Conservation (phyloP, 176 grass and related monocot species). For the Avena insularis region DNA sequence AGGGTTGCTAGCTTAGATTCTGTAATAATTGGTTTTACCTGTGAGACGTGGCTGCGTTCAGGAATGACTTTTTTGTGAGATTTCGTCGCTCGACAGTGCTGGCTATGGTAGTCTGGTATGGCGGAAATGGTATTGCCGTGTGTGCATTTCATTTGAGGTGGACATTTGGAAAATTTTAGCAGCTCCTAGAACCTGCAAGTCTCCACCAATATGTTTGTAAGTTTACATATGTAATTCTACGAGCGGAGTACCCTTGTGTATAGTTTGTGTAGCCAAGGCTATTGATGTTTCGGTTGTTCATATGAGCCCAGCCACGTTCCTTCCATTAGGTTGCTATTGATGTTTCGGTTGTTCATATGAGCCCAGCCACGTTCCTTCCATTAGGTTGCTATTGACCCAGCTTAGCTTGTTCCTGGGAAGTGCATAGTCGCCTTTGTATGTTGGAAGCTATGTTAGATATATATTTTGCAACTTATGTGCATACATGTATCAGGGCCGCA, state of each 20-base stretch:
- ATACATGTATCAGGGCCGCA: background rate
- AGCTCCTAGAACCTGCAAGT: background rate
- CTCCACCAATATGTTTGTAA: background rate
- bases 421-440: background rate
- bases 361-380: background rate
- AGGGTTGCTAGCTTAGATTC: background rate
- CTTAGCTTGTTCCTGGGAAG: background rate
- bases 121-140: background rate
- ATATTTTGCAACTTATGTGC: background rate
- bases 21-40: background rate
- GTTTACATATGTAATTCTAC: background rate
- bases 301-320: background rate
- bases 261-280: background rate
- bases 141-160: background rate
- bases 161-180: background rate
- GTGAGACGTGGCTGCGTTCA: background rate
- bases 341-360: background rate
- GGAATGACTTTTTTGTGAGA: background rate
- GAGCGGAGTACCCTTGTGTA: background rate
- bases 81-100: background rate
- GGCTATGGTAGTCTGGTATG: background rate
- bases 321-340: background rate
- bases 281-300: constrained; percentile 15
- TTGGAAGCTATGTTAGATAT: background rate
- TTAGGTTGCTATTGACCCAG: background rate